Evolutionary conservation across 169 alveolate species (phyloP).

Genomic region (Eimeria sp.): DNA sequence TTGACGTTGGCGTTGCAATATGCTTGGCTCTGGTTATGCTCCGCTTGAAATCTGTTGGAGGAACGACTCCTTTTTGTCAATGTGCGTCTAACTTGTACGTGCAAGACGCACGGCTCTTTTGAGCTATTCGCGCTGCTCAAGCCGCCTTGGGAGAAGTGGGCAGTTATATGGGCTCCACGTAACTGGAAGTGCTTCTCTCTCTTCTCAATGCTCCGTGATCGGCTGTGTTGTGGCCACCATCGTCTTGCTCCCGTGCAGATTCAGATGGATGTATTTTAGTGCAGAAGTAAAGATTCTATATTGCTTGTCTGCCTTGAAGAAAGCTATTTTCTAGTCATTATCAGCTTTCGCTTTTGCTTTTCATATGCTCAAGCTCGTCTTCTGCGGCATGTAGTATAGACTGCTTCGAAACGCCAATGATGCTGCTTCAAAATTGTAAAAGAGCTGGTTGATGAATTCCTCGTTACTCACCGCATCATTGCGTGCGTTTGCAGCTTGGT

Average conservation of each 20-base stretch:
- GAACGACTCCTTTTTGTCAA: neutral
- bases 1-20: neutral
- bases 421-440: too few relatives aligned
- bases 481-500: too few relatives aligned
- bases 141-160: neutral
- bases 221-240: neutral
- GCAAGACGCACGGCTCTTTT: neutral
- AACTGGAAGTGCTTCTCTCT: neutral
- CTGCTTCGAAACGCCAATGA: too few relatives aligned
- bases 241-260: neutral
- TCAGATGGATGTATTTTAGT: neutral
- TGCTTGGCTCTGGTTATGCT: neutral
- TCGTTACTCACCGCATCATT: too few relatives aligned
- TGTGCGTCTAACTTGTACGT: neutral
- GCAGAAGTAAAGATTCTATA: neutral
- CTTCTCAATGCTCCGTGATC: neutral
- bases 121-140: neutral
- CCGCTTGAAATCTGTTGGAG: neutral
- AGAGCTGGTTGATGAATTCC: too few relatives aligned
- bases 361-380: neutral
- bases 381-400: too few relatives aligned
- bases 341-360: neutral
- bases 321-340: neutral
- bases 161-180: neutral
- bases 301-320: neutral